These are phyloP conservation scores for Crithidia thermophila DNA, from an alignment of 208 protist species.

Conservation along the genomic window DNA sequence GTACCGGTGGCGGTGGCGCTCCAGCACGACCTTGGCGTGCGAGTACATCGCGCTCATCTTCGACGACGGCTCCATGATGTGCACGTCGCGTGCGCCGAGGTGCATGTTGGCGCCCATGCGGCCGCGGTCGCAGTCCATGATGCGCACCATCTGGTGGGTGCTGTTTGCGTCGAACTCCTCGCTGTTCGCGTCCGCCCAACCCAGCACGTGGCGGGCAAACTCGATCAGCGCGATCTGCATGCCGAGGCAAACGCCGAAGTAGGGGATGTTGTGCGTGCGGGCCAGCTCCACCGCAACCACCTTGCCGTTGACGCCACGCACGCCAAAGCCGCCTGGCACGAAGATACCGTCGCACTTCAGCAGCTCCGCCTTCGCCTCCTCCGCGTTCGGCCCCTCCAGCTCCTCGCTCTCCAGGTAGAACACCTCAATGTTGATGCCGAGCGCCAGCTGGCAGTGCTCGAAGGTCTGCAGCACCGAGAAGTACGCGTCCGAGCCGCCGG, in stretches of 20 bases:
- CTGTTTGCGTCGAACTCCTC: slow-evolving; percentile 93
- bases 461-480: slow-evolving; percentile 98
- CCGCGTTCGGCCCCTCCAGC: slow-evolving; percentile 67
- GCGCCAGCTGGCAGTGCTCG: slow-evolving; percentile 94
- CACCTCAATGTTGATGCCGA: slow-evolving; percentile 94
- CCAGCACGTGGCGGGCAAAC: slow-evolving; percentile 94
- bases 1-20: slow-evolving; percentile 98
- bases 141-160: slow-evolving; percentile 95
- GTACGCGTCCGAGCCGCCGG: slow-evolving; percentile 96
- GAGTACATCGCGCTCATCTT: slow-evolving; percentile 88
- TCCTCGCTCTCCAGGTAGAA: slow-evolving; percentile 94
- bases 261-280: slow-evolving; percentile 95
- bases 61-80: slow-evolving; percentile 69
- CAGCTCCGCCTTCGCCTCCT: slow-evolving; percentile 69
- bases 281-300: slow-evolving; percentile 95
- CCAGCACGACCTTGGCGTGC: slow-evolving; percentile 74
- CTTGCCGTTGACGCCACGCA: slow-evolving; percentile 98
- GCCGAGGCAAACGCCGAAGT: slow-evolving; percentile 99
- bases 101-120: slow-evolving; percentile 99
- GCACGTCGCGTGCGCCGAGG: slow-evolving; percentile 94
- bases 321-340: slow-evolving; percentile 99
- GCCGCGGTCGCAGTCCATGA: slow-evolving; percentile 96
- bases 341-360: slow-evolving; percentile 96
- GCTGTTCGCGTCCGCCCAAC: slow-evolving; percentile 93
- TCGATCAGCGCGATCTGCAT: slow-evolving; percentile 98